A percentile compares a stretch with the other conserved stretches of the same genome.
Evolutionary conservation across 768 basidiomycete species (phyloP).

Genomic region (Leccinellum rugosiceps): DNA sequence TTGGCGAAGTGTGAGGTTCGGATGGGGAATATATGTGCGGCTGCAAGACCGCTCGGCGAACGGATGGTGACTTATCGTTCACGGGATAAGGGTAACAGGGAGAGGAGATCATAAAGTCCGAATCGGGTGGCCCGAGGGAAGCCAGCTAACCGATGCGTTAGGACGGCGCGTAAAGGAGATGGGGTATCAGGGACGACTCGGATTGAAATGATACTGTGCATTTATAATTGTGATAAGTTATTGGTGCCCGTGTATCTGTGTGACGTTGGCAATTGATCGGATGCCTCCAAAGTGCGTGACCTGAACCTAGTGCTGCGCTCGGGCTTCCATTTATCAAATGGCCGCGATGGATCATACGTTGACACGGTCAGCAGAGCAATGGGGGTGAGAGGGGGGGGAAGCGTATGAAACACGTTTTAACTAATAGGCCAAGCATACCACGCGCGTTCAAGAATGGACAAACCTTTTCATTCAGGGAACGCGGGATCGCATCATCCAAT

Average conservation of each 20-base stretch:
- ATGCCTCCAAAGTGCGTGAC: conserved; percentile 29
- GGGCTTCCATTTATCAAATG: conserved; percentile 34
- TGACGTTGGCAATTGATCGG: conserved; percentile 32
- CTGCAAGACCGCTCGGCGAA: conserved; percentile 17
- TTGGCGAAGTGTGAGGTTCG: conserved; percentile 19
- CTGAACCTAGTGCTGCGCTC: conserved; percentile 28
- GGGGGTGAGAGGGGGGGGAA: conserved; percentile 18
- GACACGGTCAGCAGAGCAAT: conserved; percentile 20
- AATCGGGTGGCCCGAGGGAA: conserved; percentile 21
- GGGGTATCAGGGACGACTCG: conserved; percentile 28
- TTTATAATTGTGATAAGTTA: conserved; percentile 23
- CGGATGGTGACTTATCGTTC: conserved; percentile 21
- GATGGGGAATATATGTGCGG: conserved; percentile 33
- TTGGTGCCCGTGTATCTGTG: conserved; percentile 18
- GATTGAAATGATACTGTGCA: conserved; percentile 21
- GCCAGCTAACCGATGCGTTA: conserved; percentile 17
- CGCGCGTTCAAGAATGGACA: conserved; percentile 26
- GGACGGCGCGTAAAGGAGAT: conserved; percentile 13
- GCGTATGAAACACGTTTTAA: conserved; percentile 33
- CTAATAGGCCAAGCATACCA: conserved; percentile 12
- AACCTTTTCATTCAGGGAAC: conserved; percentile 6
- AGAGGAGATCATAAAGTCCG: conserved; percentile 31
- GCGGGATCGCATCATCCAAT: conserved; percentile 17
- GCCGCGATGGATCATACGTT: conserved; percentile 26
- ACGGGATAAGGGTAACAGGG: conserved; percentile 27